Conservation (phyloP, 2,329 filamentous ascomycete genomes). For the Teratosphaeria nubilosa region DNA sequence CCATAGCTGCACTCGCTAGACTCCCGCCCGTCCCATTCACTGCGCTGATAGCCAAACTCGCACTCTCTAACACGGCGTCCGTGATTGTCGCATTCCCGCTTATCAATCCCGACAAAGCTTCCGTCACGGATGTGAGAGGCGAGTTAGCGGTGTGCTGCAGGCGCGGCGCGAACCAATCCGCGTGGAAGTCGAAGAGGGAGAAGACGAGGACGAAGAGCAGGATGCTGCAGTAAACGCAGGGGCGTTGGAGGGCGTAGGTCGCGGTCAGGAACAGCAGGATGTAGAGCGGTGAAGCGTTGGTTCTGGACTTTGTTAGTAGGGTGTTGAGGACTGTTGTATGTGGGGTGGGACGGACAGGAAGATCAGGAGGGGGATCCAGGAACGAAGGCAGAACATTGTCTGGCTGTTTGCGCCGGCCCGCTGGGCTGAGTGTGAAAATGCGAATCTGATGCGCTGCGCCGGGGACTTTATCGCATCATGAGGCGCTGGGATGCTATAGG, state of each 20-base stretch:
- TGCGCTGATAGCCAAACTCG: slow-evolving; percentile 35
- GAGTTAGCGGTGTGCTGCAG: not conserved
- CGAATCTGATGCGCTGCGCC: not conserved
- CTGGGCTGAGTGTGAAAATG: not conserved
- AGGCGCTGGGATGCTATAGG: not conserved
- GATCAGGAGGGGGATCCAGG: slow-evolving; percentile 3
- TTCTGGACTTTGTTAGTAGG: slow-evolving; percentile 20
- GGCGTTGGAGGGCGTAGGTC: slow-evolving; percentile 91
- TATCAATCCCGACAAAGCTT: slow-evolving; percentile 25
- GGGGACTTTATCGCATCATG: not conserved
- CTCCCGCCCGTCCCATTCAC: slow-evolving; percentile 62
- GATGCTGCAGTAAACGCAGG: slow-evolving; percentile 95
- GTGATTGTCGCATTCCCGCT: slow-evolving; percentile 22
- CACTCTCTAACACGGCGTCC: slow-evolving; percentile 56
- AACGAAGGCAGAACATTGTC: slow-evolving; percentile 5
- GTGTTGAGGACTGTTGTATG: not conserved
- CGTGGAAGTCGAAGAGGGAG: slow-evolving; percentile 86
- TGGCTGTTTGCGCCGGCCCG: not conserved
- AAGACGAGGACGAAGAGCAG: slow-evolving; percentile 91
- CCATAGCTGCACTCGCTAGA: slow-evolving; percentile 56
- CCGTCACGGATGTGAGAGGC: slow-evolving; percentile 18
- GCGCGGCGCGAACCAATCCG: slow-evolving; percentile 79
- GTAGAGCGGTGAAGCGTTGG: slow-evolving; percentile 40
- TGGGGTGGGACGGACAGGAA: not conserved
- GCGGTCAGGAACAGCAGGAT: slow-evolving; percentile 56